A percentile compares a stretch with the other conserved stretches of the same genome.
Conservation (phyloP, 495 filamentous ascomycete species). For the Hypoxylon crocopeplum region DNA sequence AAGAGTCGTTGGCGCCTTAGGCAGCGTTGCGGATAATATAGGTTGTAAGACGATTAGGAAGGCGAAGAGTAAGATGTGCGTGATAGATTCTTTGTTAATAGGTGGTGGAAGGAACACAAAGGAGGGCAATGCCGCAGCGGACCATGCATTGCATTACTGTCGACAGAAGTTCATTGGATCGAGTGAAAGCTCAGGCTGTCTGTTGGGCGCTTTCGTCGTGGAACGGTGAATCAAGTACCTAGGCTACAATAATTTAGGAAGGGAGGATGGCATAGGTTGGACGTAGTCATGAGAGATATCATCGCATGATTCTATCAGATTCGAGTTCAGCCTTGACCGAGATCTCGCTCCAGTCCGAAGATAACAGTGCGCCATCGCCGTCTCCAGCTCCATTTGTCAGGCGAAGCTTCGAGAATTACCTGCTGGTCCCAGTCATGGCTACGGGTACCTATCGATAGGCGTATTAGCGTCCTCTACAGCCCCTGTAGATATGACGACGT, state of each 20-base stretch:
- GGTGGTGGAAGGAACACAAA: conserved; percentile 12
- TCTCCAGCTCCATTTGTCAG: conserved; percentile 34
- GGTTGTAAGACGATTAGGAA: background rate
- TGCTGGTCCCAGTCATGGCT: too few relatives aligned
- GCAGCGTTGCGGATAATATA: background rate
- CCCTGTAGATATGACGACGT: too few relatives aligned
- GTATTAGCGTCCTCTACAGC: too few relatives aligned
- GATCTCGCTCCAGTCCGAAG: too few relatives aligned
- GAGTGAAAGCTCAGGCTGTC: background rate
- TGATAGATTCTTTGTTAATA: conserved; percentile 11
- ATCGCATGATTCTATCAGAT: too few relatives aligned
- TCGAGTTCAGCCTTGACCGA: too few relatives aligned
- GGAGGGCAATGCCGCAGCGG: background rate
- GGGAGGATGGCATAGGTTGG: too few relatives aligned
- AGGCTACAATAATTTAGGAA: too few relatives aligned
- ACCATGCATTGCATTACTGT: conserved; percentile 6
- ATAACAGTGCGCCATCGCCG: too few relatives aligned
- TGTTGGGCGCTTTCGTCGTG: background rate
- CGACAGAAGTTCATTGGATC: background rate
- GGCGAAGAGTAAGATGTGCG: background rate
- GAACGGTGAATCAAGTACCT: background rate
- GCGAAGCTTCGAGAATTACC: conserved; percentile 34
- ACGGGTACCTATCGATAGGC: too few relatives aligned
- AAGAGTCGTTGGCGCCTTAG: background rate
- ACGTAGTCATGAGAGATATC: too few relatives aligned